phyloP scores from a whole-genome alignment of 2,329 filamentous ascomycete species.

The Stachybotrys echinatus region DNA sequence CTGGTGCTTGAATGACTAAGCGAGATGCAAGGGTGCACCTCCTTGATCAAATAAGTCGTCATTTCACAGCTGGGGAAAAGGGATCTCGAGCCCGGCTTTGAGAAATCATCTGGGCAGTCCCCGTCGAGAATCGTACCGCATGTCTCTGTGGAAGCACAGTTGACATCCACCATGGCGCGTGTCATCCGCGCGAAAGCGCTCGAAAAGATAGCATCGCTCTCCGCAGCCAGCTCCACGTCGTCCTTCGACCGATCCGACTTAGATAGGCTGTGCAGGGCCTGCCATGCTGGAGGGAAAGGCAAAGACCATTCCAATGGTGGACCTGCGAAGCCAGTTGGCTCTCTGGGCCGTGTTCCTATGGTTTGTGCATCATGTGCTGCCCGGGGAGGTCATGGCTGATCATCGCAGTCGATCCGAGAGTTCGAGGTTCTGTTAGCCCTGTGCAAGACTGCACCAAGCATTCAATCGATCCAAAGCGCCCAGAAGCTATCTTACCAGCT shows the following conservation, averaged over 20 bases:
- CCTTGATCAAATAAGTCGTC: constrained; percentile 13
- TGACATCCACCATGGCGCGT: constrained; percentile 35
- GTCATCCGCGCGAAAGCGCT: constrained; percentile 58
- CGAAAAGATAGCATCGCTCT: constrained; percentile 60
- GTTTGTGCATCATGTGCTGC: constrained; percentile 30
- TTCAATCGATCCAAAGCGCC: constrained; percentile 67
- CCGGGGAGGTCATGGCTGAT: neutral
- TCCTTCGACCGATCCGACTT: constrained; percentile 59
- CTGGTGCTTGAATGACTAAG: constrained; percentile 33
- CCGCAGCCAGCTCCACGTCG: constrained; percentile 46
- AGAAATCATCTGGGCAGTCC: too few species aligned
- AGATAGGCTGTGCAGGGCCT: constrained; percentile 55
- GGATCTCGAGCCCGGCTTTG: neutral
- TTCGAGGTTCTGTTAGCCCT: constrained; percentile 87
- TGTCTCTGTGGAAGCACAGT: constrained; percentile 2
- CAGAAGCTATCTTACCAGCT: constrained; percentile 75
- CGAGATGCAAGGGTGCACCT: constrained; percentile 14
- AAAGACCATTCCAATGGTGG: constrained; percentile 45
- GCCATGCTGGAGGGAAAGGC: constrained; percentile 38
- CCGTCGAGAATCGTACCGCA: too few species aligned
- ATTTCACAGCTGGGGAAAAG: constrained; percentile 8
- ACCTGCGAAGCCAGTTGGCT: constrained; percentile 29
- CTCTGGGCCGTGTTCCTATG: constrained; percentile 55
- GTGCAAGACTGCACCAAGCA: constrained; percentile 78
- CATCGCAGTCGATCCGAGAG: constrained; percentile 70